phyloP scores from a whole-genome alignment of 352 stramenopile species.

The Phytophthora hibernalis region DNA sequence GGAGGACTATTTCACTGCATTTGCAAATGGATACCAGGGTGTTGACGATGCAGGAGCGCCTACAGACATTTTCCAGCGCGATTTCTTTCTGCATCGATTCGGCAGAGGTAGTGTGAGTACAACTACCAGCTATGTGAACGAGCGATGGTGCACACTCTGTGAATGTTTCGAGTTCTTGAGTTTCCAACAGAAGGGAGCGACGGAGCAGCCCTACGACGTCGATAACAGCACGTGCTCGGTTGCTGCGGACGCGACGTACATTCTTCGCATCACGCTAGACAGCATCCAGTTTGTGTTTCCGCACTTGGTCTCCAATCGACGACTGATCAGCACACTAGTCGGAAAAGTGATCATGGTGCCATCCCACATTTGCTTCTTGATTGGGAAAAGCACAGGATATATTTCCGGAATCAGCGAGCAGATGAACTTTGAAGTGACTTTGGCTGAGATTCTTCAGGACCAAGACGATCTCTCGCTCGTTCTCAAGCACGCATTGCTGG shows the following conservation, averaged over 20 bases:
- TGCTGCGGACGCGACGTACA: slow-evolving; percentile 1
- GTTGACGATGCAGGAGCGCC: neutral
- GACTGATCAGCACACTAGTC: slow-evolving; percentile 1
- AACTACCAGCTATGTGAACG: neutral
- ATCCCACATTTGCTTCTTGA: slow-evolving; percentile 5
- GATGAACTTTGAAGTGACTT: slow-evolving; percentile 8
- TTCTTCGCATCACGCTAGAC: slow-evolving; percentile 7
- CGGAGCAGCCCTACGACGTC: neutral
- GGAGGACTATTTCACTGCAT: slow-evolving; percentile 21
- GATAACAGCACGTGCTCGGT: neutral
- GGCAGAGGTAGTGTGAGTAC: neutral
- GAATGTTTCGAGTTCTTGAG: slow-evolving; percentile 12
- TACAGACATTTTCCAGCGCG: neutral
- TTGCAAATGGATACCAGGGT: slow-evolving; percentile 7
- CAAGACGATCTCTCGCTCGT: neutral
- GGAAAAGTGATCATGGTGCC: slow-evolving; percentile 17
- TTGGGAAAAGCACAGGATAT: slow-evolving; percentile 5
- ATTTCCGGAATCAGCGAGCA: slow-evolving; percentile 7
- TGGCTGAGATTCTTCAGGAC: slow-evolving; percentile 15
- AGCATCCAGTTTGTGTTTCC: slow-evolving; percentile 13
- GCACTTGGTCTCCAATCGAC: slow-evolving; percentile 5
- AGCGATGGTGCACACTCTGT: slow-evolving; percentile 1
- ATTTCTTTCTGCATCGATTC: slow-evolving; percentile 15
- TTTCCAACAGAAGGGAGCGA: slow-evolving; percentile 17
- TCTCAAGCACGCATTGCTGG: neutral